A percentile compares a stretch with the other conserved stretches of the same genome.
phyloP scores from a whole-genome alignment of 108 stramenopile genomes.

The Nannochloropsis salina region DNA sequence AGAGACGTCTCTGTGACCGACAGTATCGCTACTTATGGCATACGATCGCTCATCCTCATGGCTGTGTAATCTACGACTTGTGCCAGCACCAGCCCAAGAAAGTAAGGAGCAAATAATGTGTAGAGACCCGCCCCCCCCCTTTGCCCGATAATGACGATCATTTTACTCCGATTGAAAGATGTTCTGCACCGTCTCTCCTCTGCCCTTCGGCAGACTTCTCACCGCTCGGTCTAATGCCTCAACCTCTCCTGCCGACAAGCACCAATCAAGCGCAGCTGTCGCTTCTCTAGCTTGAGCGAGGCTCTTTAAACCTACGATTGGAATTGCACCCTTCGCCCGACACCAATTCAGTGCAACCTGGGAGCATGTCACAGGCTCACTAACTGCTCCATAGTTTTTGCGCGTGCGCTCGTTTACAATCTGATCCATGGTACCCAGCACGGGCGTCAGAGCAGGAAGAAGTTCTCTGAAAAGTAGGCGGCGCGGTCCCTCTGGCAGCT shows the following conservation, averaged over 20 bases:
- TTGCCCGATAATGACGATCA: too few relatives aligned
- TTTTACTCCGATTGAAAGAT: constrained; percentile 31
- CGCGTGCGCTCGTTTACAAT: constrained; percentile 32
- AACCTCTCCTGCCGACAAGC: constrained; percentile 40
- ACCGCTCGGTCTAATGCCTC: constrained; percentile 43
- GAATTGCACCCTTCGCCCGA: constrained; percentile 46
- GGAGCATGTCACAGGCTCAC: constrained; percentile 33
- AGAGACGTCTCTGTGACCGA: too few relatives aligned
- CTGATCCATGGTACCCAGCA: constrained; percentile 33
- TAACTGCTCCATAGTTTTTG: not conserved
- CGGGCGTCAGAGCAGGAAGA: constrained; percentile 39
- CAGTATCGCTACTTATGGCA: too few relatives aligned
- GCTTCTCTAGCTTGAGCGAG: constrained; percentile 46
- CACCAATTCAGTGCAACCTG: constrained; percentile 52
- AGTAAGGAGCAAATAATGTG: too few relatives aligned
- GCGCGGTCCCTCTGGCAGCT: not conserved
- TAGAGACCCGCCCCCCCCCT: too few relatives aligned
- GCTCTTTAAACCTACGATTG: constrained; percentile 46
- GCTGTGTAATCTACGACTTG: too few relatives aligned
- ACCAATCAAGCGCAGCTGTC: constrained; percentile 49
- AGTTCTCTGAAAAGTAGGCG: constrained; percentile 50
- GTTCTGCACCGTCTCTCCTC: constrained; percentile 37
- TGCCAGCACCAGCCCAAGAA: too few relatives aligned
- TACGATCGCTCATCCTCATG: too few relatives aligned
- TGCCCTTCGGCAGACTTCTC: not conserved